Conservation (phyloP, 2,329 filamentous ascomycete genomes). For the Pseudopyricularia cyperi region DNA sequence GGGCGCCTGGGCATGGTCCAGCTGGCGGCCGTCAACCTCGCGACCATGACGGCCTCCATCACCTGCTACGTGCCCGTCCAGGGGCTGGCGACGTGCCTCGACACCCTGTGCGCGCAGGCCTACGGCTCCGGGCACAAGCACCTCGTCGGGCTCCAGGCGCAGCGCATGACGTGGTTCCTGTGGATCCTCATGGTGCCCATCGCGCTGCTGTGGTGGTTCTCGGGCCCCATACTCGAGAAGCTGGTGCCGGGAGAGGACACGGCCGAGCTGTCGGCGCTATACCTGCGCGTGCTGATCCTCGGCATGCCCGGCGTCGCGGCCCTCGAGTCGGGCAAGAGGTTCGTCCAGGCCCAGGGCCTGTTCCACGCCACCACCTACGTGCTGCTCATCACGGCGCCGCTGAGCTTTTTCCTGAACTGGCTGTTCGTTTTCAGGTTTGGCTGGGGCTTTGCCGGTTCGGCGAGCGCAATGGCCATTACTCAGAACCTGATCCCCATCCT, state of each 20-base stretch:
- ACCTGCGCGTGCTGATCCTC: slow-evolving; percentile 52
- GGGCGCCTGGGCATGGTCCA: slow-evolving; percentile 46
- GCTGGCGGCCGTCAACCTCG: slow-evolving; percentile 45
- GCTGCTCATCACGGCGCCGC: slow-evolving; percentile 36
- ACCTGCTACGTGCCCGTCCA: slow-evolving; percentile 49
- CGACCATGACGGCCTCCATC: slow-evolving; percentile 50
- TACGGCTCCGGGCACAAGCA: slow-evolving; percentile 59
- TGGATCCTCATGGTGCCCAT: slow-evolving; percentile 56
- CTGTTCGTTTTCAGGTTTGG: slow-evolving; percentile 57
- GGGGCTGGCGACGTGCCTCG: slow-evolving; percentile 56
- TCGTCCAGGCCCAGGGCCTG: slow-evolving; percentile 63
- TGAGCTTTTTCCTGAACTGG: slow-evolving; percentile 66
- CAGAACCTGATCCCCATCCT: slow-evolving; percentile 65
- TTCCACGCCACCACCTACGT: slow-evolving; percentile 48
- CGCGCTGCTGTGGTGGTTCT: slow-evolving; percentile 48
- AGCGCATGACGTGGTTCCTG: slow-evolving; percentile 60
- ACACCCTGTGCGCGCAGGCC: slow-evolving; percentile 62
- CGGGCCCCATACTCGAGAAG: slow-evolving; percentile 40
- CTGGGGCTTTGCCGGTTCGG: slow-evolving; percentile 67
- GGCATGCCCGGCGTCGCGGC: slow-evolving; percentile 62
- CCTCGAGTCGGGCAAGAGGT: slow-evolving; percentile 65
- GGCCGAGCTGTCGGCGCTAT: slow-evolving; percentile 53
- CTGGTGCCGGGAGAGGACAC: slow-evolving; percentile 35
- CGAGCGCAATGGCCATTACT: slow-evolving; percentile 66
- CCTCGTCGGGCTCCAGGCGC: slow-evolving; percentile 57